Base-by-base conservation (phyloP, 129 eudicot species). In the Centrapalus pauciflorus region DNA sequence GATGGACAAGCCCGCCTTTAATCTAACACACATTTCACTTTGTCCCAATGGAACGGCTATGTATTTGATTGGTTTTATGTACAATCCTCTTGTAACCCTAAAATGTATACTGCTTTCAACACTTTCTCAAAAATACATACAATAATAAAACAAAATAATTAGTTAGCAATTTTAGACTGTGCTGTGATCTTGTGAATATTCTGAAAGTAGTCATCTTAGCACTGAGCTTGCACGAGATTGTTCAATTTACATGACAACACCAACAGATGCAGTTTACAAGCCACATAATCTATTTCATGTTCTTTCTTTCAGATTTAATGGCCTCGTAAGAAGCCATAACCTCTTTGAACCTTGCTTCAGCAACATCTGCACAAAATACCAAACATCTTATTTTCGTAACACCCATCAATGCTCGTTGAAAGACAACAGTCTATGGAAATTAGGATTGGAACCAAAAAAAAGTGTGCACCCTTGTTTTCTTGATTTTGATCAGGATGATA, bases 401-500 rank as follows among this genome's bases (percentile, higher is more conserved):
- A 51, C 17, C 20, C n/a, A 11, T 69, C n/a, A 30, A 51, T 12
- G 55, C n/a, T n/a, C n/a, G n/a, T n/a, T n/a, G n/a, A n/a, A n/a
- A n/a, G n/a, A n/a, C n/a, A n/a, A n/a, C n/a, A n/a, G n/a, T n/a
- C n/a, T n/a, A n/a, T n/a, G n/a, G n/a, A 2, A 20, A 12, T 16
- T 0, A 21, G 4, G 17, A 55, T 32, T n/a, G n/a, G n/a, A n/a
- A n/a, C n/a, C n/a, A n/a, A n/a, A n/a, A n/a, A 46, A 23, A n/a
- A 61, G 11, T 20, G 45, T 10, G 8, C 19, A 88, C 98, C 98
- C 83, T 88, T 88, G 57, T 92, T 83, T 32, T 83, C 83, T 73
- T 85, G 96, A 70, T 92, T 88, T 86, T 92, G 96, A 80, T 92
- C 96, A n/a, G 98, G 98, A 43, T 92, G 98, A 75, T 78, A 85